phyloP scores from a whole-genome alignment of 1,284 basidiomycete genomes.

The Ganoderma meredithae region DNA sequence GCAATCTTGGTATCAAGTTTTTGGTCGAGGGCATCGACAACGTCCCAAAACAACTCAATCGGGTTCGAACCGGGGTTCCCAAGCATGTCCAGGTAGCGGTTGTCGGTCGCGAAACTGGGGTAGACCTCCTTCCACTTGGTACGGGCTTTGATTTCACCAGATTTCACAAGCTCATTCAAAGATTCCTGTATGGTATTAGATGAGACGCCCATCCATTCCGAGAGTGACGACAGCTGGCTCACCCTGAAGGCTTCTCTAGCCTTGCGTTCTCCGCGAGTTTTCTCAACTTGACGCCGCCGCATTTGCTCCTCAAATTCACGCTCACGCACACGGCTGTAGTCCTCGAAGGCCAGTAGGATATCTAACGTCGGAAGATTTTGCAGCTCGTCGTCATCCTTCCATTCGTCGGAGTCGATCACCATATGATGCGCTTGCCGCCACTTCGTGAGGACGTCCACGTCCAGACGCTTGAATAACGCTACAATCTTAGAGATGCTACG shows the following conservation, averaged over 20 bases:
- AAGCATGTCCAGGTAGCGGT: slow-evolving; percentile 85
- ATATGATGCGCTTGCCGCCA: slow-evolving; percentile 86
- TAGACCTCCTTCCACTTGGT: slow-evolving; percentile 94
- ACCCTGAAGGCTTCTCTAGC: slow-evolving; percentile 90
- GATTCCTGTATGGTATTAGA: slow-evolving; percentile 54
- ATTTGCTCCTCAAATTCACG: slow-evolving; percentile 88
- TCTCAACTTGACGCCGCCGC: slow-evolving; percentile 81
- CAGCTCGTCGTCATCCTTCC: slow-evolving; percentile 77
- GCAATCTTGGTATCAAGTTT: slow-evolving; percentile 81
- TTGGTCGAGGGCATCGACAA: slow-evolving; percentile 87
- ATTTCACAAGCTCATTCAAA: slow-evolving; percentile 71
- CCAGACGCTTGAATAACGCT: slow-evolving; percentile 79
- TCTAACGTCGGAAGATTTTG: slow-evolving; percentile 87
- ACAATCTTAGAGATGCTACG: slow-evolving; percentile 84
- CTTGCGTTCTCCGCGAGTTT: slow-evolving; percentile 83
- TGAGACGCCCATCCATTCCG: neutral
- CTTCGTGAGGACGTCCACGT: slow-evolving; percentile 88
- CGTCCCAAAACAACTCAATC: slow-evolving; percentile 96
- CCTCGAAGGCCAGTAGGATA: slow-evolving; percentile 90
- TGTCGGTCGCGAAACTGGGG: slow-evolving; percentile 77
- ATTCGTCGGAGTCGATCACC: slow-evolving; percentile 80
- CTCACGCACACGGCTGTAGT: slow-evolving; percentile 87
- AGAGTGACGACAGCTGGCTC: slow-evolving; percentile 13
- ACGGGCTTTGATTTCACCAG: slow-evolving; percentile 79
- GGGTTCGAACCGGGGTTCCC: slow-evolving; percentile 94